Base-by-base conservation (phyloP, 2,329 filamentous ascomycete genomes). In the Botrytis elliptica region DNA sequence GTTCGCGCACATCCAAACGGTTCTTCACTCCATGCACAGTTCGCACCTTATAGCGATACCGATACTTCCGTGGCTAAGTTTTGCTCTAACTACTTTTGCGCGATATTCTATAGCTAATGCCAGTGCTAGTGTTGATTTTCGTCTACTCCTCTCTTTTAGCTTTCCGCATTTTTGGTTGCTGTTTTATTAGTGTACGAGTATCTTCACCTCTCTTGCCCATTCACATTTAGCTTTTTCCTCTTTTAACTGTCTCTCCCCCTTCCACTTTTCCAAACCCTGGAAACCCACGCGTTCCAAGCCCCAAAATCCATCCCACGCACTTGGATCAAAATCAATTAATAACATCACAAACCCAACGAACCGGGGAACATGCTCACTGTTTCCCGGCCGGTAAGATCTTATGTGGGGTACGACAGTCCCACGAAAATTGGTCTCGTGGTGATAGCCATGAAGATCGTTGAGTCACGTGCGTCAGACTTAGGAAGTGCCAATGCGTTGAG, bases 281-380 rank as follows among this genome's bases (percentile, higher is more conserved):
- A n/a, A 40, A 40, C 36, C 36, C 60, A 63, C 60, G 38, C n/a
- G 52, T 29, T 57, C 60, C 60, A 40, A 63, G 60, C 36, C 36
- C 36, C 6, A 63, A 63, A 40, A n/a, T n/a, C 25, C 38, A 63
- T 63, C 25, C 60, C 60, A 63, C 60, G 22, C 38, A 25, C 60
- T 63, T 63, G 60, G 60, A 63, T 63, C 60, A 38, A 42, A 63
- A 63, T 63, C 36, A 63, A 63, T 63, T 40, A 40, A 40, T 63
- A 63, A 63, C 6, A 63, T 63, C 36, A 38, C 59, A 62, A 62
- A 62, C 59, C 36, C 59, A 63, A 63, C 60, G 14, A 63, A n/a
- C 60, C 60, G 60, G 60, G 60, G 60, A 63, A n/a, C 25, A 63
- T 18, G 25, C n/a, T 63, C n/a, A 57, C 25, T 63, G 25, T 40